phyloP scores from a whole-genome alignment of 2,329 filamentous ascomycete species.

The Ceratocystis alfenasii region DNA sequence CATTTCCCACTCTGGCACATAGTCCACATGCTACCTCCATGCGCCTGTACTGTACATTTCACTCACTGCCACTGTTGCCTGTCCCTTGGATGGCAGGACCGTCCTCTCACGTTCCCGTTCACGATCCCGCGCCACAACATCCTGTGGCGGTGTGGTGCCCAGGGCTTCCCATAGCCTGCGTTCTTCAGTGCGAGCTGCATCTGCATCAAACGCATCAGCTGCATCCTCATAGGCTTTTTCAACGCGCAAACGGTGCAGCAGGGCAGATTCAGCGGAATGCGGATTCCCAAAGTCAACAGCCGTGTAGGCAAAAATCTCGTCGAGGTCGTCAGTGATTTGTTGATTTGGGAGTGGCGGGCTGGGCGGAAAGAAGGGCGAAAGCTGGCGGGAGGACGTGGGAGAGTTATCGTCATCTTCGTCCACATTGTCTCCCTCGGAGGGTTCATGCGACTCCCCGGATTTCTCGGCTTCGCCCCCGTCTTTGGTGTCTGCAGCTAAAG shows the following conservation, averaged over 20 bases:
- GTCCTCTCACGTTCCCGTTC: not conserved
- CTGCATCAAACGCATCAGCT: slow-evolving; percentile 35
- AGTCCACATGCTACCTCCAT: slow-evolving; percentile 33
- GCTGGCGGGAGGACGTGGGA: not conserved
- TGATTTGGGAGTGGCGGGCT: slow-evolving; percentile 16
- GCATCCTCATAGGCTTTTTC: slow-evolving; percentile 36
- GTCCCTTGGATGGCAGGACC: not conserved
- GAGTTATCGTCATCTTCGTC: not conserved
- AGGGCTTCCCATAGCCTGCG: slow-evolving; percentile 37
- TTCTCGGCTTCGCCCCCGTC: not conserved
- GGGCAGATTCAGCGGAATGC: slow-evolving; percentile 29
- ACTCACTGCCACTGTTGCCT: slow-evolving; percentile 6
- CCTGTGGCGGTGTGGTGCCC: slow-evolving; percentile 30
- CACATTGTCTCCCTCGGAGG: not conserved
- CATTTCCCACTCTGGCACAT: slow-evolving; percentile 36
- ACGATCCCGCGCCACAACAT: slow-evolving; percentile 27
- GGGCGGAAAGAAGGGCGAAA: slow-evolving; percentile 11
- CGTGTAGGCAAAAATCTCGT: slow-evolving; percentile 34
- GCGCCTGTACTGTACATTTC: slow-evolving; percentile 28
- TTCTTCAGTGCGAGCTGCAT: slow-evolving; percentile 34
- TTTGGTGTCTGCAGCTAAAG: not conserved
- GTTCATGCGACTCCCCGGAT: not conserved
- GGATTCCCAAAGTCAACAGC: slow-evolving; percentile 33
- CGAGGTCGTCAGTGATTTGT: slow-evolving; percentile 17
- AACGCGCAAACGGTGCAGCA: slow-evolving; percentile 32